Percentiles rank a stretch among this genome's conserved stretches.
These are phyloP conservation scores for Claviceps spartinae DNA, from an alignment of 2,329 filamentous ascomycete species.

Conservation along the genomic window DNA sequence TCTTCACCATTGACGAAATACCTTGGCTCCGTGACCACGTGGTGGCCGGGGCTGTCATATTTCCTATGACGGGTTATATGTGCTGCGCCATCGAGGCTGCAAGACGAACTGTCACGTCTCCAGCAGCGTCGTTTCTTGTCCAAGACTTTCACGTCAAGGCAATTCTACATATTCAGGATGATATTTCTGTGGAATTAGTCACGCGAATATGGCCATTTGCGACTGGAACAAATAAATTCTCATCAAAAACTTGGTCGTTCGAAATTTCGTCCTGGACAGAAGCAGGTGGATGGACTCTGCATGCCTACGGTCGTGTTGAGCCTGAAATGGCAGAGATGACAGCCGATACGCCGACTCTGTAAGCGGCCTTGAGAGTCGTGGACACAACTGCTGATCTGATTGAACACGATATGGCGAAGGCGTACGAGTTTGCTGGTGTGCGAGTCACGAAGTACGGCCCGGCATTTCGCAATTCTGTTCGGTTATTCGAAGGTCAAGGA, in stretches of 20 bases:
- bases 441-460: constrained; percentile 14
- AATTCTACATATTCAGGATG: constrained; percentile 16
- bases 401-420: constrained; percentile 2
- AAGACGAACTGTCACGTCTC: not conserved
- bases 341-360: constrained; percentile 9
- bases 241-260: constrained; percentile 10
- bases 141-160: constrained; percentile 10
- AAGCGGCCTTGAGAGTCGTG: constrained; percentile 3
- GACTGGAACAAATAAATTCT: constrained; percentile 8
- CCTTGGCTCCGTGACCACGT: not conserved
- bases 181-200: constrained; percentile 13
- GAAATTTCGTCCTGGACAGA: constrained; percentile 13
- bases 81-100: constrained; percentile 20
- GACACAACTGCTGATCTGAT: constrained; percentile 1
- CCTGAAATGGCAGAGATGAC: constrained; percentile 9
- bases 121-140: constrained; percentile 3
- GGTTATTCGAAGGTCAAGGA: constrained; percentile 11
- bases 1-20: not conserved
- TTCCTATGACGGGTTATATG: not conserved
- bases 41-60: not conserved
- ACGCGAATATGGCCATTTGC: constrained; percentile 12
- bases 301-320: constrained; percentile 13
- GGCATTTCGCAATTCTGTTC: constrained; percentile 11
- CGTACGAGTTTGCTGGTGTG: constrained; percentile 2
- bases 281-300: constrained; percentile 11